A percentile compares a stretch with the other conserved stretches of the same genome.
phyloP scores from a whole-genome alignment of 1,284 basidiomycete species.

The Ustilago shanxiensis region DNA sequence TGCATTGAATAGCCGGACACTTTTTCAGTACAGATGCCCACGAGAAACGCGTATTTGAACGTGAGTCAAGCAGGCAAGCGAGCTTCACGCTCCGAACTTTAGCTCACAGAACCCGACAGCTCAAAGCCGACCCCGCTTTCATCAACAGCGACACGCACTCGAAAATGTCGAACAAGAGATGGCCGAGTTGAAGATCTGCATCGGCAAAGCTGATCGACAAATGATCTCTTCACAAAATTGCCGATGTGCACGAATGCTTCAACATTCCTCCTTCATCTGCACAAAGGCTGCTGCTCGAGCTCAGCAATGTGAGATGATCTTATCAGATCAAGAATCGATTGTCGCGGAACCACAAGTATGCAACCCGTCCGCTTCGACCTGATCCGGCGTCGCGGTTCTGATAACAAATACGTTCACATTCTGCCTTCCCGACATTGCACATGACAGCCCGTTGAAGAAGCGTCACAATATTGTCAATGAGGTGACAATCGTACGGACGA shows the following conservation, averaged over 20 bases:
- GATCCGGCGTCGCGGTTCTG: background rate
- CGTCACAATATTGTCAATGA: background rate
- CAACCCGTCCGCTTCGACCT: background rate
- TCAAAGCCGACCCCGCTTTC: background rate
- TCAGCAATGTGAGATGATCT: conserved; percentile 6
- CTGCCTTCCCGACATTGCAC: background rate
- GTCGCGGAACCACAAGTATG: background rate
- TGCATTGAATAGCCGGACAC: background rate
- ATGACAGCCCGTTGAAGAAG: background rate
- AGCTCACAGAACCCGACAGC: background rate
- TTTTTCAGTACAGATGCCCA: background rate
- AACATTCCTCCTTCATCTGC: conserved; percentile 2
- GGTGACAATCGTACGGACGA: background rate
- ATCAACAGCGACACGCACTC: background rate
- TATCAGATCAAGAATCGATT: conserved; percentile 22
- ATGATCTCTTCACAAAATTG: conserved; percentile 13
- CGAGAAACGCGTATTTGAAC: conserved; percentile 7
- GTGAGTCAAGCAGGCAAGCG: conserved; percentile 20
- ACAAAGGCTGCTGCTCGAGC: too few relatives aligned
- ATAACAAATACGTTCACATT: background rate
- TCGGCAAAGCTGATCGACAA: conserved; percentile 10
- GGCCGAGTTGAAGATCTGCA: background rate
- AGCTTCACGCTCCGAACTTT: conserved; percentile 33
- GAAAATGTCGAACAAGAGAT: background rate
- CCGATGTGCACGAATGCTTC: background rate